phyloP scores from a whole-genome alignment of 768 basidiomycete genomes.

The Mycena belliarum region DNA sequence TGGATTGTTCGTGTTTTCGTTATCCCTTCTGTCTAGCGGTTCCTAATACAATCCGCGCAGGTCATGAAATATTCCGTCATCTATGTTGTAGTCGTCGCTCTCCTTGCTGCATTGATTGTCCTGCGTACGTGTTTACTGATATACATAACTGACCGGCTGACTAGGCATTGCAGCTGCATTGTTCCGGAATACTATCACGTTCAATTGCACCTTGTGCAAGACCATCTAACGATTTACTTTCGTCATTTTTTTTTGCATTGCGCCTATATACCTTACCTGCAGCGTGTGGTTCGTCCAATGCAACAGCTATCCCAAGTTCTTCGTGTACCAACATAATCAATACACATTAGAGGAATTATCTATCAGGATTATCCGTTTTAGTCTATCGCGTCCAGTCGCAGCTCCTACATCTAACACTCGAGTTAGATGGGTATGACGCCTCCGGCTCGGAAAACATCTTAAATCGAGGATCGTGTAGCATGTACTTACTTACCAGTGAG shows the following conservation, averaged over 20 bases:
- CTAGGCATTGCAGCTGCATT: slow-evolving; percentile 56
- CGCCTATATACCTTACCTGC: slow-evolving; percentile 24
- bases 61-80: slow-evolving; percentile 84
- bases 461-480: slow-evolving; percentile 19
- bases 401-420: neutral
- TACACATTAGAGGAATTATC: slow-evolving; percentile 6
- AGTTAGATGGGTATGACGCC: neutral
- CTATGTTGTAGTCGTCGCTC: slow-evolving; percentile 73
- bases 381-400: too few species aligned
- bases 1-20: slow-evolving; percentile 68
- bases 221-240: slow-evolving; percentile 71
- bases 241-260: slow-evolving; percentile 28
- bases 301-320: slow-evolving; percentile 18
- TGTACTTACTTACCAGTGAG: too few species aligned
- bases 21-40: neutral
- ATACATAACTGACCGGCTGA: slow-evolving; percentile 16
- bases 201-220: slow-evolving; percentile 83
- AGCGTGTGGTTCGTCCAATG: slow-evolving; percentile 17
- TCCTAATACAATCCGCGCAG: slow-evolving; percentile 32
- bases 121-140: slow-evolving; percentile 67
- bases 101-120: slow-evolving; percentile 79
- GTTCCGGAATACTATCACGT: slow-evolving; percentile 78
- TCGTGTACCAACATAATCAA: slow-evolving; percentile 20
- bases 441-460: slow-evolving; percentile 5
- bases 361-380: neutral